Percentiles rank a stretch among this genome's conserved stretches.
Evolutionary conservation across 768 basidiomycete genomes (phyloP).

Genomic region (Boletus coccyginus): DNA sequence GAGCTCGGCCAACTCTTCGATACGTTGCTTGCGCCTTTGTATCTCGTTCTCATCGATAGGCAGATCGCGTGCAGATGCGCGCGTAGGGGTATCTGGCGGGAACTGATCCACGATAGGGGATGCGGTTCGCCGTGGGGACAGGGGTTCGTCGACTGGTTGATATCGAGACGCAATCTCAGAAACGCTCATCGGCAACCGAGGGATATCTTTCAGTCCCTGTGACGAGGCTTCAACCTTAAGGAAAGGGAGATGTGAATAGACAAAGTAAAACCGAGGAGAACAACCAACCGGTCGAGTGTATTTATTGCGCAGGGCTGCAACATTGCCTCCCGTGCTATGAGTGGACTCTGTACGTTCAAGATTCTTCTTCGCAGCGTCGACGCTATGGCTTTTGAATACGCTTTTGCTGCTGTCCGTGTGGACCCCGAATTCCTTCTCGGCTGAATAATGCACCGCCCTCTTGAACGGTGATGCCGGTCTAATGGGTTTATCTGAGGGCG

Average conservation of each 20-base stretch:
- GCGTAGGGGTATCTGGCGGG: conserved; percentile 22
- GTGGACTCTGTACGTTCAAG: conserved; percentile 54
- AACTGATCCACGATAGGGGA: conserved; percentile 35
- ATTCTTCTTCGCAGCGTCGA: conserved; percentile 31
- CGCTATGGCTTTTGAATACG: conserved; percentile 26
- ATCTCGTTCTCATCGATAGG: conserved; percentile 24
- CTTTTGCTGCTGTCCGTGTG: conserved; percentile 17
- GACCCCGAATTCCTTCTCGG: conserved; percentile 36
- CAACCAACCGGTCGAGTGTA: conserved; percentile 55
- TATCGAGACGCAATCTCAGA: conserved; percentile 63
- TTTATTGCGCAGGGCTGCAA: conserved; percentile 66
- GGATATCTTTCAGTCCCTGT: conserved; percentile 58
- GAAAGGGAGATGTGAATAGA: conserved; percentile 4
- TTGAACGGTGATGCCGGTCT: conserved; percentile 22
- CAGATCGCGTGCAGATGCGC: conserved; percentile 16
- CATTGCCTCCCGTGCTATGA: conserved; percentile 54
- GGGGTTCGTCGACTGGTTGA: conserved; percentile 41
- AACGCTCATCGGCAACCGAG: conserved; percentile 62
- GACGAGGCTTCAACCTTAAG: conserved; percentile 49
- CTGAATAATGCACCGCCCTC: conserved; percentile 11
- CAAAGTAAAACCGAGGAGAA: not conserved
- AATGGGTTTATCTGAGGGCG: conserved; percentile 14
- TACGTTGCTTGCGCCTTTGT: conserved; percentile 37
- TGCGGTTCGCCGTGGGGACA: conserved; percentile 39
- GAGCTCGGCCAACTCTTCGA: conserved; percentile 50